phyloP scores from a whole-genome alignment of 805 yeast species.

The Ogataea thermomethanolica region DNA sequence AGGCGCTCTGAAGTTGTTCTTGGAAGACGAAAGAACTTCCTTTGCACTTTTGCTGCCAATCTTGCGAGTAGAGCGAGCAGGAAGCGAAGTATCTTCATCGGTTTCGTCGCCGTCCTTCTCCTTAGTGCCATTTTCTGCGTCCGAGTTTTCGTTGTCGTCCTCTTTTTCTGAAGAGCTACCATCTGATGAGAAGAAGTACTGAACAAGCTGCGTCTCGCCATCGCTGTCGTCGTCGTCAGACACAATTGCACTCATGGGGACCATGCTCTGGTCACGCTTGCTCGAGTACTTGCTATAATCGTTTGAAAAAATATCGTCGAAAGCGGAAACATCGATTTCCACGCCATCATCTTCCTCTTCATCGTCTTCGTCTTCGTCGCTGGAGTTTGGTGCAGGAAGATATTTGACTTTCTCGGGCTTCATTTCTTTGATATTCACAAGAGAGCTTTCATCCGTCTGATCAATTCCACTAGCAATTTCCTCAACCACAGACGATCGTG shows the following conservation, averaged over 20 bases:
- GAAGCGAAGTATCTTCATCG: constrained; percentile 85
- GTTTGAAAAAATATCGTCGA: constrained; percentile 26
- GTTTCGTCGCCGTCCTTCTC: constrained; percentile 71
- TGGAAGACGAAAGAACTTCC: constrained; percentile 85
- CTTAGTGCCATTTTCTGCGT: constrained; percentile 12
- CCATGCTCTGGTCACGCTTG: constrained; percentile 15
- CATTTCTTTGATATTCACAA: constrained; percentile 13
- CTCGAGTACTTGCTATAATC: constrained; percentile 20
- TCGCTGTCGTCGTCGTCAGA: constrained; percentile 23
- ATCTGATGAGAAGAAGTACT: constrained; percentile 56
- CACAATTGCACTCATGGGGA: constrained; percentile 18
- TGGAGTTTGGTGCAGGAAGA: constrained; percentile 42
- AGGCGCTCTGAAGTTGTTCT: constrained; percentile 86
- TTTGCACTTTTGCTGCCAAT: constrained; percentile 83
- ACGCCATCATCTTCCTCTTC: constrained; percentile 38
- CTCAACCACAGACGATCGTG: constrained; percentile 28
- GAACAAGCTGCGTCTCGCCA: constrained; percentile 53
- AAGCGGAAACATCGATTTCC: constrained; percentile 30
- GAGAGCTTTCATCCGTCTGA: constrained; percentile 3
- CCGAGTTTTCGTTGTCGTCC: constrained; percentile 14
- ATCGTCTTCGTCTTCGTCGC: constrained; percentile 38
- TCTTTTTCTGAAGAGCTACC: constrained; percentile 24
- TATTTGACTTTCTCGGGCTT: constrained; percentile 27
- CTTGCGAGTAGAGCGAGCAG: constrained; percentile 59
- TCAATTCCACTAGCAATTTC: constrained; percentile 1